Conservation (phyloP, 2,329 filamentous ascomycete genomes). For the Paraphoma chrysanthemicola region DNA sequence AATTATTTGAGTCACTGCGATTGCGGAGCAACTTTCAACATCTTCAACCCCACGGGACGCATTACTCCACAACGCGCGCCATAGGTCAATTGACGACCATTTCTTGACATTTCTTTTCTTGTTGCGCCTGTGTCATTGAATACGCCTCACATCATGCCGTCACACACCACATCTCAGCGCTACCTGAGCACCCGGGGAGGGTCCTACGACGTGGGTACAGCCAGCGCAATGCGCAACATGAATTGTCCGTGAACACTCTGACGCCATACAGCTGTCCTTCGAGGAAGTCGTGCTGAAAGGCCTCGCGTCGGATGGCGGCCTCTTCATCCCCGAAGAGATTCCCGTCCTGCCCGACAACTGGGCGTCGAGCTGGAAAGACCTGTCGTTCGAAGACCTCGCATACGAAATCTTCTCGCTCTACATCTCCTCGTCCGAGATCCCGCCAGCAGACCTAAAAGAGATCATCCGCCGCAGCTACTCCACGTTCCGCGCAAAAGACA, state of each 20-base stretch:
- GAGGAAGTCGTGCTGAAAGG: slow-evolving; percentile 91
- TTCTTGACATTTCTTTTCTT: slow-evolving; percentile 5
- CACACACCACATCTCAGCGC: slow-evolving; percentile 63
- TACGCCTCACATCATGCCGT: slow-evolving; percentile 43
- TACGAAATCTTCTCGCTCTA: slow-evolving; percentile 87
- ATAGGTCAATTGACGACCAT: slow-evolving; percentile 13
- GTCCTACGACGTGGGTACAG: slow-evolving; percentile 63
- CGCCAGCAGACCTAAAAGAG: slow-evolving; percentile 76
- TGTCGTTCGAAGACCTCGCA: slow-evolving; percentile 82
- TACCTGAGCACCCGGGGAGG: slow-evolving; percentile 70
- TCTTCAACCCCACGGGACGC: slow-evolving; percentile 31
- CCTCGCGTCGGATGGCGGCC: slow-evolving; percentile 82
- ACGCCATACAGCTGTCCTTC: slow-evolving; percentile 74
- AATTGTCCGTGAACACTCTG: slow-evolving; percentile 9
- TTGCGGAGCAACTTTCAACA: slow-evolving; percentile 33
- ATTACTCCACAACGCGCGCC: slow-evolving; percentile 14
- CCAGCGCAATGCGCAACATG: background rate
- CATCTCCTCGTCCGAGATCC: slow-evolving; percentile 84
- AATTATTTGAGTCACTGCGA: slow-evolving; percentile 36
- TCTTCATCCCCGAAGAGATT: slow-evolving; percentile 87
- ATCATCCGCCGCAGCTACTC: slow-evolving; percentile 88
- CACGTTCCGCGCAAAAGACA: slow-evolving; percentile 81
- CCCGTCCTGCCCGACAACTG: slow-evolving; percentile 69
- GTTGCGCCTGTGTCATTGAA: slow-evolving; percentile 5
- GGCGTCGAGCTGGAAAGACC: slow-evolving; percentile 75